phyloP scores from a whole-genome alignment of 1,284 basidiomycete genomes.

The Irpex lacteus region DNA sequence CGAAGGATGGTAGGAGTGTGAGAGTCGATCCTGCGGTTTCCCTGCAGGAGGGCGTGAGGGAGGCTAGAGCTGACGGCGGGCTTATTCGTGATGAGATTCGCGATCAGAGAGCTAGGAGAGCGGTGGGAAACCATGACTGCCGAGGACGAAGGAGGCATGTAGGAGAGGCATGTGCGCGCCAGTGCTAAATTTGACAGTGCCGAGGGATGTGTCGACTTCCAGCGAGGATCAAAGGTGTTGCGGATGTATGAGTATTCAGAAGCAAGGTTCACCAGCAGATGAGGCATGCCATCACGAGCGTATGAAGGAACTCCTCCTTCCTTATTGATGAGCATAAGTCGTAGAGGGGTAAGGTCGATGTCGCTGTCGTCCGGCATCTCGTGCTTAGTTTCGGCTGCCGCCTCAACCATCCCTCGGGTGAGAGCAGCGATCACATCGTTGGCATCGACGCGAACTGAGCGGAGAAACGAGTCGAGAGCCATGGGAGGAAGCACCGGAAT shows the following conservation, averaged over 20 bases:
- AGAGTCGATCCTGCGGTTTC: constrained; percentile 79
- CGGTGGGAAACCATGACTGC: constrained; percentile 98
- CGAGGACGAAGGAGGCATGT: constrained; percentile 93
- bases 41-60: constrained; percentile 88
- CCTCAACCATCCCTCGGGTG: constrained; percentile 83
- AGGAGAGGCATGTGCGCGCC: constrained; percentile 82
- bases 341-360: constrained; percentile 84
- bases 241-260: constrained; percentile 89
- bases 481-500: constrained; percentile 97
- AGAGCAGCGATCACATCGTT: constrained; percentile 91
- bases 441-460: constrained; percentile 83
- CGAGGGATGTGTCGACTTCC: constrained; percentile 82
- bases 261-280: constrained; percentile 92
- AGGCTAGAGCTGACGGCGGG: constrained; percentile 95
- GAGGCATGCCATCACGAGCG: constrained; percentile 91
- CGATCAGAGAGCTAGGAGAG: constrained; percentile 93
- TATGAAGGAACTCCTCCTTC: constrained; percentile 98
- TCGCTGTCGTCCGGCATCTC: constrained; percentile 19
- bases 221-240: constrained; percentile 78
- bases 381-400: constrained; percentile 38
- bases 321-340: constrained; percentile 96
- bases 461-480: constrained; percentile 88
- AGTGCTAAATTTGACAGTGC: constrained; percentile 88
- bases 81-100: constrained; percentile 97
- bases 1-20: constrained; percentile 94